A percentile compares a stretch with the other conserved stretches of the same genome.
These are phyloP conservation scores for Arthrobotrys megalospora DNA, from an alignment of 2,329 filamentous ascomycete species.

Conservation along the genomic window DNA sequence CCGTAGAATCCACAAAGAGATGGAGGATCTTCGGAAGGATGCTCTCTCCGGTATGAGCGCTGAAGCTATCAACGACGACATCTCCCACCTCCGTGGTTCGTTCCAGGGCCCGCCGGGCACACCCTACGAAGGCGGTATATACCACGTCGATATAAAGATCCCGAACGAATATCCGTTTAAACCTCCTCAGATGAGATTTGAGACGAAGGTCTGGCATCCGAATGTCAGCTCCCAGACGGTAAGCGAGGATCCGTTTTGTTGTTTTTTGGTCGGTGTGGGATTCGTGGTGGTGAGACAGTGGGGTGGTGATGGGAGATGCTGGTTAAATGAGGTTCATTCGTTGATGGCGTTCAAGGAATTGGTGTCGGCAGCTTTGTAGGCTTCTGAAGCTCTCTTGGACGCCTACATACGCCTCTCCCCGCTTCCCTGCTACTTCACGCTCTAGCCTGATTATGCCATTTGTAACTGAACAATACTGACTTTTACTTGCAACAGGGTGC, in stretches of 20 bases:
- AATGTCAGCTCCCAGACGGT: constrained; percentile 96
- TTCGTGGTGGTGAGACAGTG: background rate
- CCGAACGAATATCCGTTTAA: constrained; percentile 93
- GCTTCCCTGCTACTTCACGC: constrained; percentile 49
- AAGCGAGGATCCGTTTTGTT: constrained; percentile 66
- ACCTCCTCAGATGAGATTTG: constrained; percentile 89
- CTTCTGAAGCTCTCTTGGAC: background rate
- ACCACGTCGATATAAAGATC: constrained; percentile 86
- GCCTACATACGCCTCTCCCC: background rate
- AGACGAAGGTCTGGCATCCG: constrained; percentile 96
- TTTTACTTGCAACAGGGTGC: constrained; percentile 76
- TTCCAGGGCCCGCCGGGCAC: constrained; percentile 92
- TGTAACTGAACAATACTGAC: constrained; percentile 14
- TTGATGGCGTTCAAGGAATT: background rate
- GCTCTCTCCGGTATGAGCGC: constrained; percentile 82
- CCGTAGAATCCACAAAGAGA: constrained; percentile 80
- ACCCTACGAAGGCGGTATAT: constrained; percentile 90
- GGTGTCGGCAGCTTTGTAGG: background rate
- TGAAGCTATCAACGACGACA: constrained; percentile 76
- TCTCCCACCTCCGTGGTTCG: constrained; percentile 85
- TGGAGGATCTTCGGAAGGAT: constrained; percentile 81
- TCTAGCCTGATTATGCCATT: background rate
- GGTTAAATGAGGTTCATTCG: background rate
- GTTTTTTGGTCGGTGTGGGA: background rate
- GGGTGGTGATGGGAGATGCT: background rate